Evolutionary conservation across 2,329 filamentous ascomycete genomes (phyloP).

Genomic region (Monilinia aucupariae): DNA sequence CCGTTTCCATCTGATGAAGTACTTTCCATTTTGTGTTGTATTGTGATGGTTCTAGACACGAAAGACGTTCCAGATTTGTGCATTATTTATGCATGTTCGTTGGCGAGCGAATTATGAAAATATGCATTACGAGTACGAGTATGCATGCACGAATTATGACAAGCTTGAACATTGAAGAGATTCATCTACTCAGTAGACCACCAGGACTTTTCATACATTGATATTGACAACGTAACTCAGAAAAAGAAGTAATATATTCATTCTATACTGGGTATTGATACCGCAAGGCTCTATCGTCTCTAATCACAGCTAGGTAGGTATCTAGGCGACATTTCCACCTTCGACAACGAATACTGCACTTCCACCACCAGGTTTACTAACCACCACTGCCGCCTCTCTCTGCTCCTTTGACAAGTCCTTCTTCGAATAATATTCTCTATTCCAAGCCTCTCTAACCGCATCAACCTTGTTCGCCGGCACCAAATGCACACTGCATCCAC

Average conservation of each 20-base stretch:
- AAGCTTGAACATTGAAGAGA: neutral
- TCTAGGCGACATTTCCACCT: constrained; percentile 19
- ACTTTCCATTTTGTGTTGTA: neutral
- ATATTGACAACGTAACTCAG: too few species aligned
- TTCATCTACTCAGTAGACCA: neutral
- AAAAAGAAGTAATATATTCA: neutral
- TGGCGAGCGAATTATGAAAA: neutral
- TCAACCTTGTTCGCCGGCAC: constrained; percentile 79
- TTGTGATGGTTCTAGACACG: neutral
- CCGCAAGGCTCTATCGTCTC: neutral
- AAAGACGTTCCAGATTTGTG: neutral
- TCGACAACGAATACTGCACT: constrained; percentile 48
- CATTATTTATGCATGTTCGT: neutral
- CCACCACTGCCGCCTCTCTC: constrained; percentile 73
- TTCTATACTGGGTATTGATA: constrained; percentile 2
- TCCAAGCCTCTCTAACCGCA: constrained; percentile 69
- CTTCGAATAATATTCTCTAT: constrained; percentile 75
- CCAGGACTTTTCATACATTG: too few species aligned
- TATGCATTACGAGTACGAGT: too few species aligned
- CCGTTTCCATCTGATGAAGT: constrained; percentile 5
- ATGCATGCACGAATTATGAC: neutral
- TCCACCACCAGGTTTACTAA: constrained; percentile 79
- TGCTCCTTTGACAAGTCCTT: constrained; percentile 62
- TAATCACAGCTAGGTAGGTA: neutral
- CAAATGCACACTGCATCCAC: constrained; percentile 90